These are phyloP conservation scores for Apiotrichum domesticum DNA, from an alignment of 1,284 basidiomycete species.

Conservation along the genomic window DNA sequence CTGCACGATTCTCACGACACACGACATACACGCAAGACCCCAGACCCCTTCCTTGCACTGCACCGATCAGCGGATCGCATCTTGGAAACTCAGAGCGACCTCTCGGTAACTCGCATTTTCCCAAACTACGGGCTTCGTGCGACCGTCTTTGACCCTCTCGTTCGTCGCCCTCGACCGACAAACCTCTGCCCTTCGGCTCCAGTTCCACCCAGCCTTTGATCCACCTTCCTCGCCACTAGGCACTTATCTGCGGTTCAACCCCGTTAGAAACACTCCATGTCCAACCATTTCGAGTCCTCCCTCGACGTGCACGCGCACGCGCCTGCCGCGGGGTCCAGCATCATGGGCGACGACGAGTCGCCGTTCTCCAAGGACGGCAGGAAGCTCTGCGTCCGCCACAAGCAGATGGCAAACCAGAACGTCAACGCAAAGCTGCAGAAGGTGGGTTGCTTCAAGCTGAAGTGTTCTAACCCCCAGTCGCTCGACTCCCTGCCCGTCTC, in stretches of 20 bases:
- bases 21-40: too few relatives aligned
- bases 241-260: not conserved
- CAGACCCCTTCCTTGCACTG: too few relatives aligned
- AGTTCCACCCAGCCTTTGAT: too few relatives aligned
- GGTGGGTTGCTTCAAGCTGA: conserved; percentile 59
- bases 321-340: not conserved
- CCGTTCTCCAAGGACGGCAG: conserved; percentile 27
- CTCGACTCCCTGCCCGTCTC: conserved; percentile 84
- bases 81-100: too few relatives aligned
- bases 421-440: conserved; percentile 88
- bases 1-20: too few relatives aligned
- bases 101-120: too few relatives aligned
- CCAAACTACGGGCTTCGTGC: too few relatives aligned
- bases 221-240: too few relatives aligned
- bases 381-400: conserved; percentile 56
- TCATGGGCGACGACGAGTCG: conserved; percentile 44
- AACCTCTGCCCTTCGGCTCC: too few relatives aligned
- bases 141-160: too few relatives aligned
- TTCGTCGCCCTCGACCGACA: too few relatives aligned
- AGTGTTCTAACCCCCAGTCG: conserved; percentile 55
- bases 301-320: not conserved
- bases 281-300: not conserved
- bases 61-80: too few relatives aligned
- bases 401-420: conserved; percentile 95
- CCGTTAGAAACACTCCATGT: not conserved